phyloP scores from a whole-genome alignment of 345 rosid genomes.

The Salix dunnii region DNA sequence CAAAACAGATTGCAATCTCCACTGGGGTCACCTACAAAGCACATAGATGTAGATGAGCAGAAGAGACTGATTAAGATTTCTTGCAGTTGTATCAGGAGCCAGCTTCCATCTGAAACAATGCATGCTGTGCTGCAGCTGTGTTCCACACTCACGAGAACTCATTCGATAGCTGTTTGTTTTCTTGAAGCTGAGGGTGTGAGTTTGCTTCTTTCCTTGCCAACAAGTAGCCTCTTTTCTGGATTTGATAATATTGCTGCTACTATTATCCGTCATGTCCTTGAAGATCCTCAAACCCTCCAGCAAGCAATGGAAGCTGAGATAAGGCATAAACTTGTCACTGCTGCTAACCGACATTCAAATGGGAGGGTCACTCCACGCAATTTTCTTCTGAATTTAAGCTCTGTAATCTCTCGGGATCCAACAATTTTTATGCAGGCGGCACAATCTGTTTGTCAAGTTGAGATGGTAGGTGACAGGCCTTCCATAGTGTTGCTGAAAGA shows the following conservation, averaged over 20 bases:
- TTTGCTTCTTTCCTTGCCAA: slow-evolving; percentile 72
- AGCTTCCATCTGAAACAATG: slow-evolving; percentile 83
- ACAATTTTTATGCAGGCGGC: slow-evolving; percentile 76
- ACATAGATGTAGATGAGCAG: slow-evolving; percentile 57
- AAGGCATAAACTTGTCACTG: slow-evolving; percentile 67
- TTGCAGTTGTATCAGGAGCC: slow-evolving; percentile 69
- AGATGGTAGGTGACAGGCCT: slow-evolving; percentile 96
- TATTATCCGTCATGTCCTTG: slow-evolving; percentile 83
- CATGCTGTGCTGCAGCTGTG: slow-evolving; percentile 92
- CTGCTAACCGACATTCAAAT: slow-evolving; percentile 76
- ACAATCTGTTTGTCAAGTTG: slow-evolving; percentile 78
- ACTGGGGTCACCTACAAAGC: slow-evolving; percentile 44
- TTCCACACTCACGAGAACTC: slow-evolving; percentile 76
- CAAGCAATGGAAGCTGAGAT: slow-evolving; percentile 98
- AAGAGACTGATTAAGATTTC: slow-evolving; percentile 83
- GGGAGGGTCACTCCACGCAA: slow-evolving; percentile 81
- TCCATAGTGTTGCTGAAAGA: slow-evolving; percentile 78
- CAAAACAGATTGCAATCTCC: slow-evolving; percentile 55
- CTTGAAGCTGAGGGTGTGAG: slow-evolving; percentile 80
- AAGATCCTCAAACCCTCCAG: slow-evolving; percentile 95
- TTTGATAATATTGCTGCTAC: slow-evolving; percentile 50
- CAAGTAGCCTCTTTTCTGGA: too few relatives aligned
- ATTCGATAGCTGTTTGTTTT: slow-evolving; percentile 75
- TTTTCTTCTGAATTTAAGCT: slow-evolving; percentile 60
- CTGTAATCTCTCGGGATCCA: slow-evolving; percentile 87